Percentiles rank a stretch among this genome's conserved stretches.
These are phyloP conservation scores for Cryptococcus sp. DNA, from an alignment of 1,284 basidiomycete genomes.

Conservation along the genomic window DNA sequence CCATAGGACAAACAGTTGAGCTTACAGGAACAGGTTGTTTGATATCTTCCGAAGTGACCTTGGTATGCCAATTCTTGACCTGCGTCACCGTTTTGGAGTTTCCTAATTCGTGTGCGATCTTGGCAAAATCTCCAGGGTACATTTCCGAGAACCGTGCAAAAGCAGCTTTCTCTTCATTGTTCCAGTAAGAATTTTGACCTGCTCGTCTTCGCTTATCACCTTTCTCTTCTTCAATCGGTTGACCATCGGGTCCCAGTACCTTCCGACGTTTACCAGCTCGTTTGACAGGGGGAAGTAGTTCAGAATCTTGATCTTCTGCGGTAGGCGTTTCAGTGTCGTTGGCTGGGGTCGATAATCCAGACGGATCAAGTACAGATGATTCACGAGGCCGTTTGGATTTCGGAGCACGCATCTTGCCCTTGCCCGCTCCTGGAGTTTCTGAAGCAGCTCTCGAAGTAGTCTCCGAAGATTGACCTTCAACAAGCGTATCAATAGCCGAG, in stretches of 20 bases:
- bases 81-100: constrained; percentile 77
- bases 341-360: neutral
- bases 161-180: constrained; percentile 52
- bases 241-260: constrained; percentile 10
- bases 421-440: constrained; percentile 24
- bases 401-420: constrained; percentile 24
- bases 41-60: neutral
- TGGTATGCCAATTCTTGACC: constrained; percentile 66
- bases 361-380: neutral
- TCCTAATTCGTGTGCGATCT: constrained; percentile 67
- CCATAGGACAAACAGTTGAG: neutral
- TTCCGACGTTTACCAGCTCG: constrained; percentile 29
- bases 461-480: neutral
- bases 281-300: constrained; percentile 37
- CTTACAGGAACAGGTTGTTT: neutral
- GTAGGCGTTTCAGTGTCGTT: constrained; percentile 2
- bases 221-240: constrained; percentile 1
- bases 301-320: constrained; percentile 6
- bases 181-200: constrained; percentile 52
- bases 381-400: constrained; percentile 35
- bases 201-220: constrained; percentile 16
- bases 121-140: constrained; percentile 70
- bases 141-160: constrained; percentile 63
- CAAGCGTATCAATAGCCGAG: constrained; percentile 5
- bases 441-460: constrained; percentile 27